These are phyloP conservation scores for Pseudogymnoascus sp. DNA, from an alignment of 2,329 filamentous ascomycete species.

Conservation along the genomic window DNA sequence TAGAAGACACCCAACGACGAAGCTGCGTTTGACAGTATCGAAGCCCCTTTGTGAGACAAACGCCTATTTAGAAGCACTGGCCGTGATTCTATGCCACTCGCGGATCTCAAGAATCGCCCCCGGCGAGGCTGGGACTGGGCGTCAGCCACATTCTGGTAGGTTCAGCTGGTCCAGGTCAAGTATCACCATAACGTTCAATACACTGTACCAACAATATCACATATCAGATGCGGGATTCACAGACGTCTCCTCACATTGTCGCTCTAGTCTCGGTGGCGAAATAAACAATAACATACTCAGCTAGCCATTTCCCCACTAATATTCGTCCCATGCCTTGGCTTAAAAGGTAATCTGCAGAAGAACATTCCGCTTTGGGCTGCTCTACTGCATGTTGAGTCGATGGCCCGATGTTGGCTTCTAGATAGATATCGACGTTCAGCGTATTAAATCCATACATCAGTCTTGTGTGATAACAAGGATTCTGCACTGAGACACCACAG, in stretches of 20 bases:
- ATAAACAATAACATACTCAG: not conserved
- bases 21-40: not conserved
- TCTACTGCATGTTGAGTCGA: not conserved
- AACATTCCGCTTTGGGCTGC: not conserved
- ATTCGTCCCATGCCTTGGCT: not conserved
- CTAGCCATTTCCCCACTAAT: not conserved
- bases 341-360: not conserved
- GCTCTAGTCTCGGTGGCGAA: not conserved
- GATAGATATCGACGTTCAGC: not conserved
- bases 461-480: not conserved
- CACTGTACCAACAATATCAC: not conserved
- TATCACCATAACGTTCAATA: not conserved
- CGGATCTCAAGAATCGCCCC: not conserved
- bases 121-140: not conserved
- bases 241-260: not conserved
- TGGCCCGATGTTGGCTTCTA: not conserved
- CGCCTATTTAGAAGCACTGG: not conserved
- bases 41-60: not conserved
- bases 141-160: slow-evolving; percentile 1
- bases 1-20: not conserved
- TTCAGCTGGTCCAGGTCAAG: not conserved
- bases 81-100: not conserved
- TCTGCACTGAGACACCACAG: not conserved
- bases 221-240: not conserved
- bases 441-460: not conserved